Conservation (phyloP, 2,329 filamentous ascomycete genomes). For the Phialophora tarda region DNA sequence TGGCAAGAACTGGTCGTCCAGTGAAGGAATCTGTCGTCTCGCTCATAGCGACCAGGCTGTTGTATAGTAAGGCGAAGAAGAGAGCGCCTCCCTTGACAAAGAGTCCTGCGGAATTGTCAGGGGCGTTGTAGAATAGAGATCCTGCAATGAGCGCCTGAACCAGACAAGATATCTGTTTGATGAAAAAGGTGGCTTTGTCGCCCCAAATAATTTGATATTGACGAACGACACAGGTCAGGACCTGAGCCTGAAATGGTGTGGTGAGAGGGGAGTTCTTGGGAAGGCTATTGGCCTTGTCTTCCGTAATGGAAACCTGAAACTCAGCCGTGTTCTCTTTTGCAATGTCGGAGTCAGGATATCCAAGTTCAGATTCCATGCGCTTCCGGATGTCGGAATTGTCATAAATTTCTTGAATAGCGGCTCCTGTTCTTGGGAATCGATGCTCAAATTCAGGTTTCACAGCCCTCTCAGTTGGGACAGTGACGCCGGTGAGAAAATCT, state of each 20-base stretch:
- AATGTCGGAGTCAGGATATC: slow-evolving; percentile 59
- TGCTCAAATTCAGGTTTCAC: slow-evolving; percentile 52
- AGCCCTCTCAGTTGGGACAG: slow-evolving; percentile 59
- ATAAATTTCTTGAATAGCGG: slow-evolving; percentile 57
- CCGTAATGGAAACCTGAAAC: slow-evolving; percentile 60
- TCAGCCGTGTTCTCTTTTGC: slow-evolving; percentile 58
- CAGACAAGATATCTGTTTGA: slow-evolving; percentile 65
- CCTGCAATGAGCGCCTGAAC: slow-evolving; percentile 67
- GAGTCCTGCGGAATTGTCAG: slow-evolving; percentile 62
- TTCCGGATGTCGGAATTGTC: slow-evolving; percentile 58
- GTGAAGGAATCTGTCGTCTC: slow-evolving; percentile 71
- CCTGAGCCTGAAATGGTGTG: slow-evolving; percentile 59
- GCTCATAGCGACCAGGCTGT: slow-evolving; percentile 66
- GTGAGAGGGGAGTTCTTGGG: slow-evolving; percentile 62
- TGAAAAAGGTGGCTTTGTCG: slow-evolving; percentile 67
- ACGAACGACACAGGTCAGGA: slow-evolving; percentile 61
- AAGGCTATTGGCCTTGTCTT: slow-evolving; percentile 63
- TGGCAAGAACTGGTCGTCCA: slow-evolving; percentile 90
- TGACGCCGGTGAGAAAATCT: slow-evolving; percentile 70
- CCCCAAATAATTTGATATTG: slow-evolving; percentile 71
- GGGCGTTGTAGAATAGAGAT: slow-evolving; percentile 70
- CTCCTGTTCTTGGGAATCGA: slow-evolving; percentile 53
- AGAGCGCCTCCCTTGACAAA: slow-evolving; percentile 68
- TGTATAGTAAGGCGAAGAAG: slow-evolving; percentile 68
- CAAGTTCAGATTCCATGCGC: slow-evolving; percentile 62